Percentiles rank a stretch among this genome's conserved stretches.
Evolutionary conservation across 2,329 filamentous ascomycete species (phyloP).

Genomic region (Eurotiales sp.): DNA sequence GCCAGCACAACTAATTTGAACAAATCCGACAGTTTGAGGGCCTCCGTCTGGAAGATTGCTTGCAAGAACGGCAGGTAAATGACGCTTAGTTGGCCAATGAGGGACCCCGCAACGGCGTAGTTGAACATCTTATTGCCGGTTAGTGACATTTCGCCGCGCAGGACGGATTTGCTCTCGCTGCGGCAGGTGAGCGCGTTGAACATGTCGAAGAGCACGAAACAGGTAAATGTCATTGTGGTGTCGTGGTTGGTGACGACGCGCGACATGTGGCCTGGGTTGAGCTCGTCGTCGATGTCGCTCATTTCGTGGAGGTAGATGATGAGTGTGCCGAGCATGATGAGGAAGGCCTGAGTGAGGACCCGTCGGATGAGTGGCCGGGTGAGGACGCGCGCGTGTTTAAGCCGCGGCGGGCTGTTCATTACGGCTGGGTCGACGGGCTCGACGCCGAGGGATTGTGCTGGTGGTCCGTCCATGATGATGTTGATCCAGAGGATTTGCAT

Average conservation of each 20-base stretch:
- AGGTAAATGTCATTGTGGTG: slow-evolving; percentile 99
- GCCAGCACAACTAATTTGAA: slow-evolving; percentile 68
- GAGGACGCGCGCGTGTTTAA: slow-evolving; percentile 84
- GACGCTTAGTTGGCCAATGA: slow-evolving; percentile 82
- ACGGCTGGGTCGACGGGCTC: slow-evolving; percentile 92
- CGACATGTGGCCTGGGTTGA: slow-evolving; percentile 35
- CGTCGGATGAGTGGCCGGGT: slow-evolving; percentile 76
- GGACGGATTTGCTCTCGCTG: slow-evolving; percentile 82
- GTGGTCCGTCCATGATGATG: slow-evolving; percentile 98
- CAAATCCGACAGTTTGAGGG: slow-evolving; percentile 70
- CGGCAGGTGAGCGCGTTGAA: slow-evolving; percentile 95
- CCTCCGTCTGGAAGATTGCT: slow-evolving; percentile 92
- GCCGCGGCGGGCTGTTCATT: slow-evolving; percentile 84
- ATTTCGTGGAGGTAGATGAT: slow-evolving; percentile 90
- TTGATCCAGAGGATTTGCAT: slow-evolving; percentile 99
- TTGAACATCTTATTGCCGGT: slow-evolving; percentile 94
- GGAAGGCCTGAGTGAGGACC: slow-evolving; percentile 77
- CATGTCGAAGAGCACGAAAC: slow-evolving; percentile 99
- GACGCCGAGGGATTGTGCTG: slow-evolving; percentile 93
- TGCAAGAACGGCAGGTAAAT: slow-evolving; percentile 95
- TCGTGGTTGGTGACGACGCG: slow-evolving; percentile 81
- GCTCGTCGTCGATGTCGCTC: slow-evolving; percentile 59
- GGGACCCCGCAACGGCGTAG: slow-evolving; percentile 81
- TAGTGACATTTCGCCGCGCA: slow-evolving; percentile 78
- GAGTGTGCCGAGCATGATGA: slow-evolving; percentile 93